phyloP scores from a whole-genome alignment of 257 asterid species.

The Eustoma russellianum region DNA sequence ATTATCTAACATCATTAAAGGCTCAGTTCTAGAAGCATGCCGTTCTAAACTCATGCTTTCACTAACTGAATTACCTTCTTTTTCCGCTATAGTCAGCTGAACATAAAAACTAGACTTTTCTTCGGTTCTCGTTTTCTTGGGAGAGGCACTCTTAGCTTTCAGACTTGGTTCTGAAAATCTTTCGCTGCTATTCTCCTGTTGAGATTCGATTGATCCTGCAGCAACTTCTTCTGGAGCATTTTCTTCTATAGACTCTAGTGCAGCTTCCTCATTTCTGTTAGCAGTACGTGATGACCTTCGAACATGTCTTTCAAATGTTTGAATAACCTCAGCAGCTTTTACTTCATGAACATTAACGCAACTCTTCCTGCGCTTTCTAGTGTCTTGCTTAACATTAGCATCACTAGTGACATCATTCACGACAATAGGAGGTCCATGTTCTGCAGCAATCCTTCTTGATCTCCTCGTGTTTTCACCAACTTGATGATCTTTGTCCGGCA shows the following conservation, averaged over 20 bases:
- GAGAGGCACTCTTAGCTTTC: too few relatives aligned
- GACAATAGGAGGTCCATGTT: constrained; percentile 8
- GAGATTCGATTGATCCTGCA: too few relatives aligned
- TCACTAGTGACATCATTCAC: constrained; percentile 13
- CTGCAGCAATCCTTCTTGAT: constrained; percentile 32
- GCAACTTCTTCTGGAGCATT: background rate
- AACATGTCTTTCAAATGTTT: constrained; percentile 8
- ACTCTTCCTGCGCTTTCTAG: constrained; percentile 14
- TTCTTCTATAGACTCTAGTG: constrained; percentile 6
- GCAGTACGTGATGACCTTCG: constrained; percentile 11
- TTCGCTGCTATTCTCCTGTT: too few relatives aligned
- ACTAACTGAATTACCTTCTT: too few relatives aligned
- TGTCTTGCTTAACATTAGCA: constrained; percentile 14
- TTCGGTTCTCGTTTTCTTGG: too few relatives aligned
- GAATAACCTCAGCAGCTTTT: constrained; percentile 10
- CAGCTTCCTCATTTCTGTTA: constrained; percentile 14
- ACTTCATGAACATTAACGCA: constrained; percentile 8
- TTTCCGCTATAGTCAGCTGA: too few relatives aligned
- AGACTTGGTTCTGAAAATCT: too few relatives aligned
- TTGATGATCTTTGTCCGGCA: constrained; percentile 3
- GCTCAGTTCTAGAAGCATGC: too few relatives aligned
- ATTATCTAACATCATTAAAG: too few relatives aligned
- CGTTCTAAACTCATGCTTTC: too few relatives aligned
- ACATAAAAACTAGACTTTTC: too few relatives aligned
- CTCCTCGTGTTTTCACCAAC: constrained; percentile 18